phyloP scores from a whole-genome alignment of 768 basidiomycete genomes.

The Russula foetens region DNA sequence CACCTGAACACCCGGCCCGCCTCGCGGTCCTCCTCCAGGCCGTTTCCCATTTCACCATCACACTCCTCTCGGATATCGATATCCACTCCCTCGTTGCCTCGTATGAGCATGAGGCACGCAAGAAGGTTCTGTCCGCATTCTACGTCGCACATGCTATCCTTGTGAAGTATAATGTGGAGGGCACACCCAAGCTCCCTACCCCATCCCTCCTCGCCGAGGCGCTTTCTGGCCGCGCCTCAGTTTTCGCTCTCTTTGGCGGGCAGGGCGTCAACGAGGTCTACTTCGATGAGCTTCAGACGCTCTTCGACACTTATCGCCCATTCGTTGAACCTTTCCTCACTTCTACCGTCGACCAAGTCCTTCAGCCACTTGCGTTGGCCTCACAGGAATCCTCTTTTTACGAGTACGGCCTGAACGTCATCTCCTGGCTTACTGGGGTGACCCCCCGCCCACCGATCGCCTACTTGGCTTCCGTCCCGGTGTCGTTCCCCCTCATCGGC shows the following conservation, averaged over 20 bases:
- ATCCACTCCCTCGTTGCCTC: constrained; percentile 73
- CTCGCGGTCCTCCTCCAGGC: constrained; percentile 64
- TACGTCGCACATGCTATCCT: constrained; percentile 67
- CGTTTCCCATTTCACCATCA: constrained; percentile 68
- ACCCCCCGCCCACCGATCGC: constrained; percentile 63
- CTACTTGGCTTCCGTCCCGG: constrained; percentile 88
- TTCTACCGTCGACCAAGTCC: constrained; percentile 53
- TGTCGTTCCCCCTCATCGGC: constrained; percentile 94
- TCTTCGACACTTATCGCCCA: constrained; percentile 87
- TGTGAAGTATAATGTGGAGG: constrained; percentile 44
- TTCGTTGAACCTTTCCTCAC: constrained; percentile 71
- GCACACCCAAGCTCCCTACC: constrained; percentile 49
- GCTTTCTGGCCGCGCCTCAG: constrained; percentile 50
- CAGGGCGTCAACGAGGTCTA: constrained; percentile 98
- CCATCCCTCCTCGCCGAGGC: constrained; percentile 67
- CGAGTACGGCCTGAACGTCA: constrained; percentile 70
- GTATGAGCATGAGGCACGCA: constrained; percentile 69
- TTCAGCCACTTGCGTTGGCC: constrained; percentile 60
- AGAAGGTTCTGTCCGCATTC: constrained; percentile 70
- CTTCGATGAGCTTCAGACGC: constrained; percentile 87
- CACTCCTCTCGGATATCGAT: constrained; percentile 66
- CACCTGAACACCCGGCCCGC: constrained; percentile 33
- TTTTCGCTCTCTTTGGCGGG: constrained; percentile 94
- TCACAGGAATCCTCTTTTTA: constrained; percentile 60
- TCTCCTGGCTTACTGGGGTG: constrained; percentile 75